These are phyloP conservation scores for Strobilomyces echinocephalus DNA, from an alignment of 768 basidiomycete species.

Conservation along the genomic window DNA sequence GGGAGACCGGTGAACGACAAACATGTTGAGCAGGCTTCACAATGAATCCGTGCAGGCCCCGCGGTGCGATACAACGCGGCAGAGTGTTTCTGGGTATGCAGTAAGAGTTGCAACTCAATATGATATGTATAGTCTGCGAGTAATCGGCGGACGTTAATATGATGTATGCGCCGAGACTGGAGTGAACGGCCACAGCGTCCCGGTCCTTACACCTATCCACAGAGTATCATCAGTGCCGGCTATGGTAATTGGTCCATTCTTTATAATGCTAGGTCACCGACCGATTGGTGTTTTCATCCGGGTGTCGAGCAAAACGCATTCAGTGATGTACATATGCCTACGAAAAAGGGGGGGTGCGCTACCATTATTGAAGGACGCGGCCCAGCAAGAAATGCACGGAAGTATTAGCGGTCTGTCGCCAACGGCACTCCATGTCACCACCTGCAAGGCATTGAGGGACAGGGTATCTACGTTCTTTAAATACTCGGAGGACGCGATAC, in stretches of 20 bases:
- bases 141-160: too few relatives aligned
- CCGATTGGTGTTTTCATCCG: not conserved
- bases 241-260: not conserved
- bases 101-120: too few relatives aligned
- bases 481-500: constrained; percentile 20
- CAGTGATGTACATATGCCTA: constrained; percentile 34
- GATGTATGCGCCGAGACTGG: too few relatives aligned
- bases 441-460: constrained; percentile 12
- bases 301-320: constrained; percentile 28
- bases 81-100: not conserved
- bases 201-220: not conserved
- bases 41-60: not conserved
- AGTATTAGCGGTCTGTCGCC: constrained; percentile 15
- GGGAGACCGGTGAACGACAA: not conserved
- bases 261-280: too few relatives aligned
- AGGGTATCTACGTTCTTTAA: constrained; percentile 34
- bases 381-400: constrained; percentile 29
- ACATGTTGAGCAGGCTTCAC: not conserved
- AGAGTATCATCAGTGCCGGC: not conserved
- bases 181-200: not conserved
- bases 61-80: not conserved
- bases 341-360: constrained; percentile 27
- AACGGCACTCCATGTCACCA: constrained; percentile 23
- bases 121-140: not conserved
- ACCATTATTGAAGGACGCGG: constrained; percentile 33